phyloP scores from a whole-genome alignment of 2,329 filamentous ascomycete species.

The Colletotrichum sp. region DNA sequence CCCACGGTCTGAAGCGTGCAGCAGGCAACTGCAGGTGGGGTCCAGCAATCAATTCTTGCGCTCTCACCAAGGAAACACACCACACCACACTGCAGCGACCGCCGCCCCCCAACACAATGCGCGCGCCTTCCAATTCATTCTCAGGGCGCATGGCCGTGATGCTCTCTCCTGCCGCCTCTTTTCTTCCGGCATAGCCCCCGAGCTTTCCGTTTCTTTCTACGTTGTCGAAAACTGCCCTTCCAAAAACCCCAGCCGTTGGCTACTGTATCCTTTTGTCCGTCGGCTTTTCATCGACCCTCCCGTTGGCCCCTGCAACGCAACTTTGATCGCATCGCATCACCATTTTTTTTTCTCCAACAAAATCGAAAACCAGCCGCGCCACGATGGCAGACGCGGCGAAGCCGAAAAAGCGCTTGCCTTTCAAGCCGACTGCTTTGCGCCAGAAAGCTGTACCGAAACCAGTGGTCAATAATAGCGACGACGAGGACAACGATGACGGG shows the following conservation, averaged over 20 bases:
- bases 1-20: background rate
- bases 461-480: conserved; percentile 16
- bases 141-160: conserved; percentile 1
- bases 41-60: background rate
- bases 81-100: background rate
- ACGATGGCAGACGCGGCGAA: conserved; percentile 18
- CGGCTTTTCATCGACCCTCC: background rate
- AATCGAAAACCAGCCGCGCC: background rate
- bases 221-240: background rate
- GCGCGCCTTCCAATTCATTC: background rate
- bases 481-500: conserved; percentile 38
- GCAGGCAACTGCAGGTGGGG: background rate
- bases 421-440: conserved; percentile 53
- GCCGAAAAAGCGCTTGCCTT: conserved; percentile 48
- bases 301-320: background rate
- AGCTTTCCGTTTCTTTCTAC: background rate
- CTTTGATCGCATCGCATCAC: background rate
- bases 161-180: background rate
- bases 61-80: conserved; percentile 15
- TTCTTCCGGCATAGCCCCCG: background rate
- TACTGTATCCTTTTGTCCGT: background rate
- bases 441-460: conserved; percentile 32
- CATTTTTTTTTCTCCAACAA: background rate
- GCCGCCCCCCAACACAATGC: background rate
- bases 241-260: background rate